Evolutionary conservation across 768 basidiomycete genomes (phyloP), one percentile per base, ranked within the genome.

Genomic region (Boletus sp.): DNA sequence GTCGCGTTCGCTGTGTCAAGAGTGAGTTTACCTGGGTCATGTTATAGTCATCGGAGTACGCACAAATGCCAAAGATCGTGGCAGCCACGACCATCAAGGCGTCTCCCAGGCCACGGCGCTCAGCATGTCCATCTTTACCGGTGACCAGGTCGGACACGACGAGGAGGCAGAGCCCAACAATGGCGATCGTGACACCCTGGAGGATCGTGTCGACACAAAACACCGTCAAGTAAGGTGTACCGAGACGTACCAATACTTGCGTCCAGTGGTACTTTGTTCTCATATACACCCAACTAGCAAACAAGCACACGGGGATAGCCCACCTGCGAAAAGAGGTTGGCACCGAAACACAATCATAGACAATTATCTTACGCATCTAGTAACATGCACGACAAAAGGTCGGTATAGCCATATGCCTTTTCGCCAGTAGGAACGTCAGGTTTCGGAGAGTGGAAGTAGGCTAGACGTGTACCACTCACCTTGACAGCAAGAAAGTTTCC

Each of bases 321-420:
- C 90, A 93, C 37, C 88, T 89, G 25, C 19, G 51, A 60, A 40
- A 40, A 39, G 27, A 19, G 13, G 51, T 48, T 48, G n/a, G 25
- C 46, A 34, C 19, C 41, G n/a, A 34, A 11, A 51, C 10, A 21
- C 0, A 23, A 13, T 25, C 21, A 43, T 17, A 13, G 34, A 13
- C 27, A 8, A 25, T 19, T 6, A 34, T 56, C 82, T 64, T 64
- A 90, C 83, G 91, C 88, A 63, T 92, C 89, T 41, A 94, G 83
- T n/a, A 94, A 79, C 89, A 93, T 93, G 64, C 89, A 91, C 0
- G 92, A 93, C 35, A 94, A 75, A 5, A 94, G 76, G 61, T 89
- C 90, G 35, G 91, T 93, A 72, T 89, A 93, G 72, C 85, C 76
- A 65, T 85, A 93, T 19, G 91, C 89, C 83, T 87, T 47, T 43